These are phyloP conservation scores for Benincasa hispida DNA, from an alignment of 306 rosid genomes.

Conservation along the genomic window DNA sequence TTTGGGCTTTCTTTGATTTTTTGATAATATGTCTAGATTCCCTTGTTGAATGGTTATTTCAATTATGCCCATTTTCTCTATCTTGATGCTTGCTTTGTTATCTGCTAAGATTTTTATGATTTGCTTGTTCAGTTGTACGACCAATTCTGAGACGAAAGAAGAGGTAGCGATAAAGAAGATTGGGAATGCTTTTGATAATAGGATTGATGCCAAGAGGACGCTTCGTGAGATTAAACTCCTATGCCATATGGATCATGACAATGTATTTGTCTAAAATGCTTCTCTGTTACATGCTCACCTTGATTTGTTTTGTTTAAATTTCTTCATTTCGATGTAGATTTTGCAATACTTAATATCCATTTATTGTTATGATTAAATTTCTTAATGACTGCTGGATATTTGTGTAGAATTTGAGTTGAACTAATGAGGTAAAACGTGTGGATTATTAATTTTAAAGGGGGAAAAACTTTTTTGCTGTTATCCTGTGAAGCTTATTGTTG, in stretches of 20 bases:
- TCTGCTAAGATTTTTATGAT: slow-evolving; percentile 1
- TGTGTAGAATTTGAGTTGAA: not conserved
- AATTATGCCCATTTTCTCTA: not conserved
- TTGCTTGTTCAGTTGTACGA: slow-evolving; percentile 33
- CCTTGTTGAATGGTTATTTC: not conserved
- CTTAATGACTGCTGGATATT: not conserved
- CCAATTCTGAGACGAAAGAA: slow-evolving; percentile 40
- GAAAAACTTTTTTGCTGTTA: not conserved
- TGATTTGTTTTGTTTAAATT: not conserved
- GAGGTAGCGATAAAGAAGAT: slow-evolving; percentile 64
- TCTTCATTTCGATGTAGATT: not conserved
- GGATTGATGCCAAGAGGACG: slow-evolving; percentile 59
- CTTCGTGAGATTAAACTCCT: slow-evolving; percentile 65
- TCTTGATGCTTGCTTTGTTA: not conserved
- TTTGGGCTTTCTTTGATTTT: not conserved
- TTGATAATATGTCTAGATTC: not conserved
- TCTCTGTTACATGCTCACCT: not conserved
- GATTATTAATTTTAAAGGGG: not conserved
- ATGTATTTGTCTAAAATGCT: slow-evolving; percentile 23
- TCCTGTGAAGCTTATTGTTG: not conserved
- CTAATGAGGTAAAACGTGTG: not conserved
- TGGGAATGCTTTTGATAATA: slow-evolving; percentile 54
- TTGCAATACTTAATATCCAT: no score
- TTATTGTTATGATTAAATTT: not conserved
- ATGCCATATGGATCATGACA: slow-evolving; percentile 85